Base-by-base conservation (phyloP, 257 asterid species). In the Coffea eugenioides region DNA sequence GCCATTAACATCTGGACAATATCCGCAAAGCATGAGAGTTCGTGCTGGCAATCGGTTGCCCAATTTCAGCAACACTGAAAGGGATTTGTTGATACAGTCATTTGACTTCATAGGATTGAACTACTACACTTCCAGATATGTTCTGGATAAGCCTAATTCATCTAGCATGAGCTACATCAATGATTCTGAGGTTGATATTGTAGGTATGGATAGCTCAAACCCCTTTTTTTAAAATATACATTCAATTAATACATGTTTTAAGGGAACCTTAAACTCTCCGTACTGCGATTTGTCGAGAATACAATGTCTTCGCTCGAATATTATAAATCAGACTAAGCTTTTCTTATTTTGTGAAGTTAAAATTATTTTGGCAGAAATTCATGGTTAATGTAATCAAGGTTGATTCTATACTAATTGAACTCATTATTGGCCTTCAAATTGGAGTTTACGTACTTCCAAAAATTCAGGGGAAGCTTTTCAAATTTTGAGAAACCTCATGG, bases 61-160 rank as follows among this genome's bases (percentile, higher is more conserved):
- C 6, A 56, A 39, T 46, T 82, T 82, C 68, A 73, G 41, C 62
- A 51, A 16, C 46, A n/a, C 46, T n/a, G 79, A 82, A 75, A 43
- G 20, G 31, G 77, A n/a, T 51, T 56, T 68, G 80, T 13, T 82
- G 79, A 79, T 8, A 43, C n/a, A 49, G 5, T 82, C 85, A 6
- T 82, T 66, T 48, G 85, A 82, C 16, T 79, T 79, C 46, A 57
- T 82, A 2, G 85, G 85, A 12, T 45, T 82, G 8, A 82, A 82
- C 67, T 82, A 82, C 75, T 79, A 82, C 43, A 73, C 82, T 5
- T 74, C 80, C 8, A 75, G 68, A 49, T 82, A 82, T 61, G 85
- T 78, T 27, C 16, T 34, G 34, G 25, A 74, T 49, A 71, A 20
- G 16, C 82, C 77, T 27, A 79, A 79, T 66, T 27, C 64, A 10